Evolutionary conservation across 805 yeast species (phyloP), one percentile per base, ranked within the genome.

Genomic region (Debaryomyces tyrocola): DNA sequence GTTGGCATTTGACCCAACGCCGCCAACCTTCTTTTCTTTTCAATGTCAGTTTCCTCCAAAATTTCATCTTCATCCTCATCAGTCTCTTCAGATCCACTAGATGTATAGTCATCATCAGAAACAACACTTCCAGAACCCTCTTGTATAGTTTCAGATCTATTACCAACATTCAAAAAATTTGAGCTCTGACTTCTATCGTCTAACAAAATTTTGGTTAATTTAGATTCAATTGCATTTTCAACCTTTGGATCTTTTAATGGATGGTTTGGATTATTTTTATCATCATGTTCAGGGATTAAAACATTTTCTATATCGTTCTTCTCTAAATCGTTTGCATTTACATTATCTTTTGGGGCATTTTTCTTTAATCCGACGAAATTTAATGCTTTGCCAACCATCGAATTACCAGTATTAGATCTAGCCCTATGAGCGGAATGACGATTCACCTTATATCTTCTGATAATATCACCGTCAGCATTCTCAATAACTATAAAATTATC

Each of bases 381-480:
- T 31, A 83, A 68, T 1, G 85, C 85, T 48, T 69, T 76, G 37
- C 57, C 64, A 6, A 73, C 65, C 40, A 74, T 63, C 4, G 80
- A 63, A 2, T 67, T 61, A 24, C 27, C 27, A 9, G 27, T 24
- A 24, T 24, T 24, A 1, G 81, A 69, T 20, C 78, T 63, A 4
- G 62, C 52, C 53, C 77, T 63, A n/a, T 31, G 46, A 9, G 46
- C 40, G 6, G 44, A 50, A 53, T 83, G 89, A 3, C 80, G 77
- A 56, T 84, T 87, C 43, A 91, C 83, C 56, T 73, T 78, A 66
- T 90, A 92, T 44, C 96, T 76, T 59, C 96, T 82, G 39, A 94
- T 73, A 46, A 94, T 81, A 56, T 92, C 98, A 52, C 98, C 99
- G 10, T 91, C 96, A 38, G 81, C 88, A 58, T 90, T 87, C 64